A percentile compares a stretch with the other conserved stretches of the same genome.
phyloP scores from a whole-genome alignment of 2,329 filamentous ascomycete species.

The Alternaria sp. region DNA sequence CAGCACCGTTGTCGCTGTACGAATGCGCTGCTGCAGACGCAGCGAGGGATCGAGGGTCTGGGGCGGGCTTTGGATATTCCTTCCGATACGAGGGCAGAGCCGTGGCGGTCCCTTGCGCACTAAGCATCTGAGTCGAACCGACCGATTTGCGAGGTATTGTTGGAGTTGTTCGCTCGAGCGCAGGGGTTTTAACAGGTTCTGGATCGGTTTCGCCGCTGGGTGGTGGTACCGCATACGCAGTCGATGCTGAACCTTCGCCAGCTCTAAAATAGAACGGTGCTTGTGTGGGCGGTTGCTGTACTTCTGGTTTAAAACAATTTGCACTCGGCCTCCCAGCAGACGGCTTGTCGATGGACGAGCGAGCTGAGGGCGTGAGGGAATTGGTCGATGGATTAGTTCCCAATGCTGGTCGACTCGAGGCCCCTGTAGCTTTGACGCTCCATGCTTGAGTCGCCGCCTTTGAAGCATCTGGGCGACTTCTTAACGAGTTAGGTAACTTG shows the following conservation, averaged over 20 bases:
- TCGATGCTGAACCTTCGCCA: slow-evolving; percentile 26
- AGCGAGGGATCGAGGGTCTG: slow-evolving; percentile 35
- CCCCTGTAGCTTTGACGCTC: slow-evolving; percentile 48
- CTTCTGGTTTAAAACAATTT: slow-evolving; percentile 19
- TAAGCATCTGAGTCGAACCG: slow-evolving; percentile 17
- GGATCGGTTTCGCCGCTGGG: slow-evolving; percentile 18
- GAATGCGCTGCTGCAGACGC: slow-evolving; percentile 45
- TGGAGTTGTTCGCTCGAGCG: slow-evolving; percentile 20
- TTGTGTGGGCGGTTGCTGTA: slow-evolving; percentile 22
- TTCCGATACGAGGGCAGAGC: slow-evolving; percentile 57
- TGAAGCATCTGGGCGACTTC: slow-evolving; percentile 62
- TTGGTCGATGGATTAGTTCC: slow-evolving; percentile 25
- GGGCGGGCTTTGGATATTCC: slow-evolving; percentile 54
- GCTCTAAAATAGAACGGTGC: slow-evolving; percentile 37
- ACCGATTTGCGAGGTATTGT: slow-evolving; percentile 34
- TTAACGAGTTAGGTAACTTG: slow-evolving; percentile 55
- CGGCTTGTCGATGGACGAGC: slow-evolving; percentile 43
- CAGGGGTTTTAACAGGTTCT: slow-evolving; percentile 20
- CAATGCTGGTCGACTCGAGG: slow-evolving; percentile 26
- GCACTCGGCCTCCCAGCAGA: slow-evolving; percentile 27
- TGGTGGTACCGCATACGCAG: slow-evolving; percentile 27
- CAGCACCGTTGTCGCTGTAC: slow-evolving; percentile 33
- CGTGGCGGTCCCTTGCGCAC: slow-evolving; percentile 17
- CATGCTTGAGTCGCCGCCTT: slow-evolving; percentile 71
- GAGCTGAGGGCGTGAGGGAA: slow-evolving; percentile 30